Conservation (phyloP, 2,329 filamentous ascomycete species). For the Ambrosiella cleistominuta region DNA sequence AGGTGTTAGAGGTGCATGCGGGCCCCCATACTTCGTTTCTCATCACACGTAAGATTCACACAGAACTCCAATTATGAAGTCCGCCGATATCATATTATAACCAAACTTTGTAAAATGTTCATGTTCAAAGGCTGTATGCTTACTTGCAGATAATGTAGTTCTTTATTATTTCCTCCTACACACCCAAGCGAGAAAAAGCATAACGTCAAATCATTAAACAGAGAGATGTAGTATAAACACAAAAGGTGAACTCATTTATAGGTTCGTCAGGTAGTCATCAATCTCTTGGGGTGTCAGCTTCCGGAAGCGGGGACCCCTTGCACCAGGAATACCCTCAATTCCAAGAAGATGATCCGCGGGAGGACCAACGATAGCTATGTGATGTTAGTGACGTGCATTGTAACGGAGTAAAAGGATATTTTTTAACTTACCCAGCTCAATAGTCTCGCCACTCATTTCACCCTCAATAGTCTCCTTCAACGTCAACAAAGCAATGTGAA, state of each 20-base stretch:
- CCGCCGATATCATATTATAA: neutral
- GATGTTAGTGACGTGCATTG: conserved; percentile 16
- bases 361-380: conserved; percentile 73
- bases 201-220: conserved; percentile 13
- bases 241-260: conserved; percentile 37
- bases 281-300: conserved; percentile 96
- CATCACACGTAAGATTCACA: conserved; percentile 15
- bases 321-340: conserved; percentile 73
- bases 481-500: conserved; percentile 92
- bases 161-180: conserved; percentile 11
- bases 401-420: neutral
- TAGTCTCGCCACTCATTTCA: conserved; percentile 97
- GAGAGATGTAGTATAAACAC: conserved; percentile 6
- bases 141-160: conserved; percentile 5
- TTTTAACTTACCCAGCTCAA: conserved; percentile 67
- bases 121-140: neutral
- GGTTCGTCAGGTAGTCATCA: conserved; percentile 97
- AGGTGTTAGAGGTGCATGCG: conserved; percentile 27
- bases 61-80: neutral
- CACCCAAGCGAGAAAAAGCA: conserved; percentile 9
- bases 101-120: neutral
- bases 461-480: conserved; percentile 99
- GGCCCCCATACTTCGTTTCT: conserved; percentile 34
- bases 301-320: conserved; percentile 71
- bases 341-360: conserved; percentile 87